Conservation (phyloP, 495 filamentous ascomycete species). For the Penicillium macrosclerotiorum region DNA sequence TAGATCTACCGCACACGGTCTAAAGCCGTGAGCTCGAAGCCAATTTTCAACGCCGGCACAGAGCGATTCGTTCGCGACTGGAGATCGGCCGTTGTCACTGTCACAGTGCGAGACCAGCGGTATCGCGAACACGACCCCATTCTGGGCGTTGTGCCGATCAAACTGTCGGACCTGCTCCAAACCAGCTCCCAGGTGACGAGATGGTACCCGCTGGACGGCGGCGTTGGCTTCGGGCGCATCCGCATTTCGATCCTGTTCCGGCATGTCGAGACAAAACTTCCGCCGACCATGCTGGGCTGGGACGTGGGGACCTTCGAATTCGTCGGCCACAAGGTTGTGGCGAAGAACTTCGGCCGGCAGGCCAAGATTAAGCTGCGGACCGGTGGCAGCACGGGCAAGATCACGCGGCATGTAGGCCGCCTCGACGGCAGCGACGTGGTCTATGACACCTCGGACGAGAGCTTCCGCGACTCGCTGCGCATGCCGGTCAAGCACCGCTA, state of each 20-base stretch:
- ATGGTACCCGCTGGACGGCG: slow-evolving; percentile 68
- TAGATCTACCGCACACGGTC: slow-evolving; percentile 82
- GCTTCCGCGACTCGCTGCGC: slow-evolving; percentile 57
- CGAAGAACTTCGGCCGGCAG: slow-evolving; percentile 53
- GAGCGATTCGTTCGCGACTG: slow-evolving; percentile 95
- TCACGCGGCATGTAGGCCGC: slow-evolving; percentile 55
- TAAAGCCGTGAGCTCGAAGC: slow-evolving; percentile 88
- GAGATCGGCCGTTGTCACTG: slow-evolving; percentile 79
- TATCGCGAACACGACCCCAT: slow-evolving; percentile 93
- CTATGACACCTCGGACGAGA: slow-evolving; percentile 64
- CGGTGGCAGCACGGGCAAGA: slow-evolving; percentile 75
- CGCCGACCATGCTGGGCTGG: slow-evolving; percentile 80
- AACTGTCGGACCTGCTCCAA: slow-evolving; percentile 80
- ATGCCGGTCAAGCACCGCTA: slow-evolving; percentile 89
- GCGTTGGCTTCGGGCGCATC: slow-evolving; percentile 79
- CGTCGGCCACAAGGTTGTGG: slow-evolving; percentile 60
- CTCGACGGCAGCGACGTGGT: slow-evolving; percentile 59
- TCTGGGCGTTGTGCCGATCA: slow-evolving; percentile 84
- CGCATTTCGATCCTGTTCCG: slow-evolving; percentile 88
- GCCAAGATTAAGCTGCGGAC: slow-evolving; percentile 75
- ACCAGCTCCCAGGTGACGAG: slow-evolving; percentile 76
- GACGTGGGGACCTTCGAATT: slow-evolving; percentile 95
- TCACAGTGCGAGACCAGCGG: slow-evolving; percentile 82
- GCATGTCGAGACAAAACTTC: slow-evolving; percentile 77
- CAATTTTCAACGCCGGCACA: slow-evolving; percentile 94